Evolutionary conservation across 805 yeast species (phyloP).

Genomic region (Candida yuanshanica): DNA sequence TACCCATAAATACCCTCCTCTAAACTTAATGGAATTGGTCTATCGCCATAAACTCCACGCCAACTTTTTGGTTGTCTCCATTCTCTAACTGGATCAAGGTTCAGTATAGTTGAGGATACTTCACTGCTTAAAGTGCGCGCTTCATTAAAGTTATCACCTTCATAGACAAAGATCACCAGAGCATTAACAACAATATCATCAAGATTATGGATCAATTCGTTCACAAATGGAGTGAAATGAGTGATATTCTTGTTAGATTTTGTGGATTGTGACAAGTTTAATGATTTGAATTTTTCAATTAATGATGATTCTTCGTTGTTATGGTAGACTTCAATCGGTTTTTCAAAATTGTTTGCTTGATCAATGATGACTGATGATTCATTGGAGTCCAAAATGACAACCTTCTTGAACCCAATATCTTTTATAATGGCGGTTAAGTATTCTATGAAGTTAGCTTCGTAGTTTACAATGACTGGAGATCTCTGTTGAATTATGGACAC

Average conservation of each 20-base stretch:
- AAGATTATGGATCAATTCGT: constrained; percentile 9
- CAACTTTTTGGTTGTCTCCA: constrained; percentile 70
- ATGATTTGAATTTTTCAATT: constrained; percentile 15
- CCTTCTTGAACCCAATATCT: constrained; percentile 33
- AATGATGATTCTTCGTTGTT: constrained; percentile 8
- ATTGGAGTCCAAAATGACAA: constrained; percentile 64
- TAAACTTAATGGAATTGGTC: constrained; percentile 56
- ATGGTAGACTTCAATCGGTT: constrained; percentile 13
- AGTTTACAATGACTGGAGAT: constrained; percentile 75
- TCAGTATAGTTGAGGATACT: constrained; percentile 25
- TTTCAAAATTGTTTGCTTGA: background rate
- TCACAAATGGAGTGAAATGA: constrained; percentile 11
- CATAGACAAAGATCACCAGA: constrained; percentile 65
- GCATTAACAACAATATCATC: constrained; percentile 28
- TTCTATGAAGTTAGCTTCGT: constrained; percentile 41
- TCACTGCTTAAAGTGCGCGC: constrained; percentile 47
- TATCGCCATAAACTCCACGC: constrained; percentile 79
- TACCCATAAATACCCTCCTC: constrained; percentile 74
- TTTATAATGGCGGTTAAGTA: constrained; percentile 49
- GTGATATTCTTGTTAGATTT: constrained; percentile 4
- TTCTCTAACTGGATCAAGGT: constrained; percentile 7
- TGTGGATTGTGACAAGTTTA: constrained; percentile 7
- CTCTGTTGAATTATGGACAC: constrained; percentile 72
- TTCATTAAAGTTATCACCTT: constrained; percentile 82
- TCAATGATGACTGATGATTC: constrained; percentile 36